These are phyloP conservation scores for Wickerhamomyces bovis DNA, from an alignment of 805 yeast genomes.

Conservation along the genomic window DNA sequence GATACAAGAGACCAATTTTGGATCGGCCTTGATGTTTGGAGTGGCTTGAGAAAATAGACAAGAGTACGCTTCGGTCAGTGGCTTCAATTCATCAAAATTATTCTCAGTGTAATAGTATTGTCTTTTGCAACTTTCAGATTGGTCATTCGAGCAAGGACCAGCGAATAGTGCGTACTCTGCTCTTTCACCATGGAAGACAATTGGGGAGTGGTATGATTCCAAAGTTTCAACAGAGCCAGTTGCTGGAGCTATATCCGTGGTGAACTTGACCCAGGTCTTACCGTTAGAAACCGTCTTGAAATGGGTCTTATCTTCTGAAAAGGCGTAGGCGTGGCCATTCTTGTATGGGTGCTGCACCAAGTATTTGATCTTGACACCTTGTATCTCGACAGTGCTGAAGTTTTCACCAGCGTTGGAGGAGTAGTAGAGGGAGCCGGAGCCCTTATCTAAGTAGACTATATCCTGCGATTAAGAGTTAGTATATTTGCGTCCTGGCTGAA, in stretches of 20 bases:
- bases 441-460: slow-evolving; percentile 16
- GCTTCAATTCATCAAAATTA: slow-evolving; percentile 32
- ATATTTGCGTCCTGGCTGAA: not conserved
- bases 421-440: slow-evolving; percentile 30
- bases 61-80: slow-evolving; percentile 27
- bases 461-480: slow-evolving; percentile 9
- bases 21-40: slow-evolving; percentile 17
- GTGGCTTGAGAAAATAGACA: slow-evolving; percentile 28
- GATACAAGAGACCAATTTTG: slow-evolving; percentile 38
- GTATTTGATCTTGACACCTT: slow-evolving; percentile 27
- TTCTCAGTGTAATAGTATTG: slow-evolving; percentile 39
- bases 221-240: slow-evolving; percentile 19
- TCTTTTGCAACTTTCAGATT: slow-evolving; percentile 28
- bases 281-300: slow-evolving; percentile 38
- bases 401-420: slow-evolving; percentile 42
- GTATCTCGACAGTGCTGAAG: slow-evolving; percentile 35
- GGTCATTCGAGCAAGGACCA: slow-evolving; percentile 29
- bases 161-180: slow-evolving; percentile 32
- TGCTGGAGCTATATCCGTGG: slow-evolving; percentile 25
- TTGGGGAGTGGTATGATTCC: slow-evolving; percentile 18
- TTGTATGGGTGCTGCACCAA: slow-evolving; percentile 35
- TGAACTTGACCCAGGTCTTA: slow-evolving; percentile 33
- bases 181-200: slow-evolving; percentile 34
- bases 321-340: slow-evolving; percentile 32
- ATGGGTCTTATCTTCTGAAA: slow-evolving; percentile 28